phyloP scores from a whole-genome alignment of 2,329 filamentous ascomycete genomes.

The Phoma sp. region DNA sequence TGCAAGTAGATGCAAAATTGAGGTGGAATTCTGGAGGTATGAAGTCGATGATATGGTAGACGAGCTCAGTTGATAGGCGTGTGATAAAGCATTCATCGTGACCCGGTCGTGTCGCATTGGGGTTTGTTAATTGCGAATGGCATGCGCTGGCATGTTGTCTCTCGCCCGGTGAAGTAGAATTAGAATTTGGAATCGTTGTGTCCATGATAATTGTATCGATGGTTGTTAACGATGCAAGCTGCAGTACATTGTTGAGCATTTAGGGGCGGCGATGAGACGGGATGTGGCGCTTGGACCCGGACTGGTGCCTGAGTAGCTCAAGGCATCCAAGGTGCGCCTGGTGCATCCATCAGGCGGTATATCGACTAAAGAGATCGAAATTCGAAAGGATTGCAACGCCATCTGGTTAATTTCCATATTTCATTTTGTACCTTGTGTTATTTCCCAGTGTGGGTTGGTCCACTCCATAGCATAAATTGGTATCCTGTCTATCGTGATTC shows the following conservation, averaged over 20 bases:
- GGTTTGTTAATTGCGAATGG: background rate
- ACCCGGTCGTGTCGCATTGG: background rate
- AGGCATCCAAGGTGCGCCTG: conserved; percentile 3
- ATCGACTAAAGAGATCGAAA: background rate
- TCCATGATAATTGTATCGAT: too few species aligned
- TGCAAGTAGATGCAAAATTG: conserved; percentile 22
- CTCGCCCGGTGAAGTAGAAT: background rate
- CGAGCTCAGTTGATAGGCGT: conserved; percentile 9
- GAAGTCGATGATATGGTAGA: conserved; percentile 15
- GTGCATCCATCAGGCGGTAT: background rate
- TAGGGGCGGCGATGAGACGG: background rate
- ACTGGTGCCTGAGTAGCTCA: conserved; percentile 8
- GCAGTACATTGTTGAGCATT: background rate
- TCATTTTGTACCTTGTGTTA: background rate
- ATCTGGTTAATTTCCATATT: too few species aligned
- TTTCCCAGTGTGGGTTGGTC: background rate
- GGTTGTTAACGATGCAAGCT: background rate
- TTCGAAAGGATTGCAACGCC: background rate
- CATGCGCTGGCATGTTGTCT: background rate
- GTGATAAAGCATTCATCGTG: conserved; percentile 1
- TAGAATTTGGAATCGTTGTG: background rate
- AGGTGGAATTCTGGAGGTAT: conserved; percentile 14
- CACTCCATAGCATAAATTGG: background rate
- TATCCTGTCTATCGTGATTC: conserved; percentile 21
- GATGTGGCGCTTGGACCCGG: background rate